Percentiles rank a stretch among this genome's conserved stretches.
Evolutionary conservation across 768 basidiomycete species (phyloP).

Genomic region (Termitomyces sp.): DNA sequence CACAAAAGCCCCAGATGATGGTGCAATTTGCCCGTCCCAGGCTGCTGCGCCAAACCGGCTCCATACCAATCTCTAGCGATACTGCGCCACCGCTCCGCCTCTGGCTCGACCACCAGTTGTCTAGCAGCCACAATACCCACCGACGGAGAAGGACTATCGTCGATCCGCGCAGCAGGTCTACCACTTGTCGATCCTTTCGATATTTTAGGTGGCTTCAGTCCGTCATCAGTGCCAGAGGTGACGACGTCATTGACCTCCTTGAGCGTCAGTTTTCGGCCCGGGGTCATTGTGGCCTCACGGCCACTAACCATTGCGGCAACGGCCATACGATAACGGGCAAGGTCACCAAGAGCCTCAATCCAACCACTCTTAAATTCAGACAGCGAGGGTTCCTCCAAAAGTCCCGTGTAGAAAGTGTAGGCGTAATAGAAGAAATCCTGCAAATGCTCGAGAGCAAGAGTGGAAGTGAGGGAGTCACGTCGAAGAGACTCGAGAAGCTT

Average conservation of each 20-base stretch:
- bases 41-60: conserved; percentile 78
- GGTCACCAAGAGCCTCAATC: conserved; percentile 96
- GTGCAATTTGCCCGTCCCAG: conserved; percentile 92
- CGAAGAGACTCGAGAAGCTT: conserved; percentile 87
- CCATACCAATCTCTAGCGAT: conserved; percentile 94
- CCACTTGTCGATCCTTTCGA: conserved; percentile 35
- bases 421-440: conserved; percentile 95
- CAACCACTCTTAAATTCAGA: conserved; percentile 71
- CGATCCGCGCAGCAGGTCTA: conserved; percentile 47
- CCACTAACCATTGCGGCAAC: conserved; percentile 81
- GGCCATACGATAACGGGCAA: conserved; percentile 92
- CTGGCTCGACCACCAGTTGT: conserved; percentile 79
- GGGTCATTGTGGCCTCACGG: conserved; percentile 23
- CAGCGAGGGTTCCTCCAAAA: conserved; percentile 78
- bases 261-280: conserved; percentile 40
- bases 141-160: conserved; percentile 64
- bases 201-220: conserved; percentile 1
- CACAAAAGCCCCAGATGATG: conserved; percentile 89
- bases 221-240: conserved; percentile 17
- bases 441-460: conserved; percentile 80
- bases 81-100: conserved; percentile 87
- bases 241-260: conserved; percentile 49
- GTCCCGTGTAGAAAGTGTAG: conserved; percentile 87
- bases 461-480: conserved; percentile 66
- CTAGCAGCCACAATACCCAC: conserved; percentile 83